Conservation (phyloP, 805 yeast species). For the Blastobotrys terrestris region DNA sequence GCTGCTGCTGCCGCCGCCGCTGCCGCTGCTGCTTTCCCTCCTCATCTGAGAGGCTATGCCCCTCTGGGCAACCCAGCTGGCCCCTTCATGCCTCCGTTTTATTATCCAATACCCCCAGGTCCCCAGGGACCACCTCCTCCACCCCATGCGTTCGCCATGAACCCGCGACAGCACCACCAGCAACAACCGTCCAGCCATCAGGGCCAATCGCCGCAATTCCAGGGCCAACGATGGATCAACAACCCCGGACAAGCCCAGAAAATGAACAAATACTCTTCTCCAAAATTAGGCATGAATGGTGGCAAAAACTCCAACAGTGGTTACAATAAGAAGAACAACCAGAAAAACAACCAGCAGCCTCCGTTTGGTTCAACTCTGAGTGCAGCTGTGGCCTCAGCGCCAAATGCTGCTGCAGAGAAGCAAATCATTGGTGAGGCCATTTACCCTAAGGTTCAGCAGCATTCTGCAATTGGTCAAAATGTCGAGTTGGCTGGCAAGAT, state of each 20-base stretch:
- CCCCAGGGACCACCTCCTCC: slow-evolving; percentile 1
- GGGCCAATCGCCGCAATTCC: background rate
- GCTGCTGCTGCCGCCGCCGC: slow-evolving; percentile 15
- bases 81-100: slow-evolving; percentile 2
- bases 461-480: slow-evolving; percentile 70
- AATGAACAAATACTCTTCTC: background rate
- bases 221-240: background rate
- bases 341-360: slow-evolving; percentile 13
- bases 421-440: slow-evolving; percentile 75
- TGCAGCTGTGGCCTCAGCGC: slow-evolving; percentile 35
- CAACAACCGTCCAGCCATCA: background rate
- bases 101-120: slow-evolving; percentile 7
- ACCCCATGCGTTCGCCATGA: background rate
- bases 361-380: slow-evolving; percentile 33
- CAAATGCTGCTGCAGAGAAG: slow-evolving; percentile 38
- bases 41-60: slow-evolving; percentile 2
- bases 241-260: background rate
- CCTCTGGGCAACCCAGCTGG: background rate
- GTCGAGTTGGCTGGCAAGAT: slow-evolving; percentile 86
- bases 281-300: background rate
- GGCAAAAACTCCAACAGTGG: slow-evolving; percentile 5
- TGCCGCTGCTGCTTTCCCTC: slow-evolving; percentile 5
- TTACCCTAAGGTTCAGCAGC: slow-evolving; percentile 76
- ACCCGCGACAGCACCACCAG: background rate
- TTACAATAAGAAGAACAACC: slow-evolving; percentile 11